phyloP scores from a whole-genome alignment of 176 grass and related monocot genomes.

The Carex scoparia region DNA sequence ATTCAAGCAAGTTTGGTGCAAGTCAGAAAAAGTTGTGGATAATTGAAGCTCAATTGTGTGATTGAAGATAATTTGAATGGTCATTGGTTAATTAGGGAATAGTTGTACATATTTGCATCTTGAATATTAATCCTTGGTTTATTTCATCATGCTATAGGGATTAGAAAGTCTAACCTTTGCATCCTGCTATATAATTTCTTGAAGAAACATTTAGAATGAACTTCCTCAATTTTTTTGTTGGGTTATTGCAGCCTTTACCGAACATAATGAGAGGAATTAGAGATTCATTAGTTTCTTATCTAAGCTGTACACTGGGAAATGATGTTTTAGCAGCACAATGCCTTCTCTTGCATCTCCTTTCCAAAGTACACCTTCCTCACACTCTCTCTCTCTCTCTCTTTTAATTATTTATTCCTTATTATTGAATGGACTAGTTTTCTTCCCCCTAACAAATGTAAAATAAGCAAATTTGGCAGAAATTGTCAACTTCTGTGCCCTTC shows the following conservation, averaged over 20 bases:
- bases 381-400: not conserved
- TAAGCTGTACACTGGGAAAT: conserved; percentile 56
- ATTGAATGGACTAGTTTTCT: not conserved
- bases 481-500: not conserved
- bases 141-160: not conserved
- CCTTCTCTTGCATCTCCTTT: conserved; percentile 87
- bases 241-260: conserved; percentile 57
- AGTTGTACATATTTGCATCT: not conserved
- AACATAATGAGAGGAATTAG: conserved; percentile 52
- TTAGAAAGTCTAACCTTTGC: not conserved
- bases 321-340: conserved; percentile 75
- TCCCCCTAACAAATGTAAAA: not conserved
- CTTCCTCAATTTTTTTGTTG: not conserved
- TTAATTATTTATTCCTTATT: not conserved
- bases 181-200: conserved; percentile 12
- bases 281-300: conserved; percentile 63
- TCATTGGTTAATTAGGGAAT: not conserved
- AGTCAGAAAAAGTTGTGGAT: not conserved
- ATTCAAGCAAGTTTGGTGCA: not conserved
- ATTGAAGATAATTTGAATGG: not conserved
- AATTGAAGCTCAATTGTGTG: not conserved
- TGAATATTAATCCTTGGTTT: not conserved
- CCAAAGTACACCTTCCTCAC: conserved; percentile 42
- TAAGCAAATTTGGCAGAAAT: not conserved
- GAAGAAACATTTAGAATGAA: not conserved